Evolutionary conservation across 441 rosid genomes (phyloP), one percentile per base, ranked within the genome.

Genomic region (Jatropha podagrica): DNA sequence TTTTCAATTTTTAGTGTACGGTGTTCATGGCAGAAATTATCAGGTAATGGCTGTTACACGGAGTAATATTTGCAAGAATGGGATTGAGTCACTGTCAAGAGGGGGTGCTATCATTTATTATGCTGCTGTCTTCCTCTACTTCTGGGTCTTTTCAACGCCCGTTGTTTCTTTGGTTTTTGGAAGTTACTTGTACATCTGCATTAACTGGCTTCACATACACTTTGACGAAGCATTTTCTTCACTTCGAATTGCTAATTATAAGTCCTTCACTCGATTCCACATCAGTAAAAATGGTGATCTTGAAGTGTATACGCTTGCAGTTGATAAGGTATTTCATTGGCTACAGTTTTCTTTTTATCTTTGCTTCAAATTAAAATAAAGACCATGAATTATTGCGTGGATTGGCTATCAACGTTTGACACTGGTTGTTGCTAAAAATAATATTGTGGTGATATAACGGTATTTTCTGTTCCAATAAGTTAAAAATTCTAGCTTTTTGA

Each of bases 151-250:
- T 79, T 96, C 99, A 41, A 96, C 99, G 3, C 99, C 99, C 3
- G 85, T 96, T 55, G 99, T 96, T 71, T 96, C 99, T 40, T 79
- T 94, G 79, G 93, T 96, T 72, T 92, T 96, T 73, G 99, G 99
- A 80, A 94, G 97, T 86, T 94, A 96, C 88, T 82, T 96, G 78
- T 96, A 96, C 81, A 87, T 96, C 76, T 92, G 97, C 87, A 92
- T 96, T 79, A 96, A 96, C 87, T 96, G 97, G 99, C 85, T 96
- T 81, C 97, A 94, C 82, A 61, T 96, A 71, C 99, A 96, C 87
- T 96, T 96, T 56, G 98, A 96, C 61, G 99, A 96, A 86, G 99
- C 99, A 62, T 96, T 96, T 86, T 96, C 99, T 17, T 96, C 99
- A 0, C 96, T 96, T 40, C 87, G 99, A 80, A 96, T 96, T 76